Evolutionary conservation across 2,329 filamentous ascomycete genomes (phyloP).

Genomic region (Coccinonectria pachysandricola): DNA sequence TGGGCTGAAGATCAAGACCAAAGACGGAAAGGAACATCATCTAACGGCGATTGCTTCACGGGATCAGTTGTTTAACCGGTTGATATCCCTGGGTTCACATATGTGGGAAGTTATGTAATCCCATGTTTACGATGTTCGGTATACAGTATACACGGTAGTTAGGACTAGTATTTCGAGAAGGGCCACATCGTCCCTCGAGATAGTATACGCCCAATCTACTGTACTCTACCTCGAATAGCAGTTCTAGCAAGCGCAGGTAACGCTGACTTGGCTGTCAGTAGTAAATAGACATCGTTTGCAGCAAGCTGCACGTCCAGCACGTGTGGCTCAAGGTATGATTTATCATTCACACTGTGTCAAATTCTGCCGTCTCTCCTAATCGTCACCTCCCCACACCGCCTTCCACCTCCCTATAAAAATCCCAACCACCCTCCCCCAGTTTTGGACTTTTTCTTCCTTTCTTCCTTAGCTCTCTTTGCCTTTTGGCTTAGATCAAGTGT

Average conservation of each 20-base stretch:
- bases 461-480: conserved; percentile 34
- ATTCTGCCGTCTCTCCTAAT: conserved; percentile 12
- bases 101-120: no score
- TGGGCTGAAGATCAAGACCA: conserved; percentile 57
- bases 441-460: conserved; percentile 20
- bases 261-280: no score
- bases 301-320: no score
- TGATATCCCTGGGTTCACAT: conserved; percentile 66
- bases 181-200: no score
- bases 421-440: conserved; percentile 7
- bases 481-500: conserved; percentile 81
- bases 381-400: conserved; percentile 10
- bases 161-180: no score
- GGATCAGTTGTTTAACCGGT: conserved; percentile 72
- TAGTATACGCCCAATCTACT: no score
- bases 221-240: no score
- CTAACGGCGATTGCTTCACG: conserved; percentile 62
- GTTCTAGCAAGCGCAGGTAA: no score
- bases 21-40: conserved; percentile 42
- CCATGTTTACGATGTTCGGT: no score
- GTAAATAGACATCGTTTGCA: no score
- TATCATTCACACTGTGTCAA: conserved; percentile 2
- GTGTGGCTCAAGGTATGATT: no score
- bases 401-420: conserved; percentile 16
- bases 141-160: no score